Percentiles rank a stretch among this genome's conserved stretches.
Conservation (phyloP, 371 early-diverging fungal species). For the Circinella umbellata region DNA sequence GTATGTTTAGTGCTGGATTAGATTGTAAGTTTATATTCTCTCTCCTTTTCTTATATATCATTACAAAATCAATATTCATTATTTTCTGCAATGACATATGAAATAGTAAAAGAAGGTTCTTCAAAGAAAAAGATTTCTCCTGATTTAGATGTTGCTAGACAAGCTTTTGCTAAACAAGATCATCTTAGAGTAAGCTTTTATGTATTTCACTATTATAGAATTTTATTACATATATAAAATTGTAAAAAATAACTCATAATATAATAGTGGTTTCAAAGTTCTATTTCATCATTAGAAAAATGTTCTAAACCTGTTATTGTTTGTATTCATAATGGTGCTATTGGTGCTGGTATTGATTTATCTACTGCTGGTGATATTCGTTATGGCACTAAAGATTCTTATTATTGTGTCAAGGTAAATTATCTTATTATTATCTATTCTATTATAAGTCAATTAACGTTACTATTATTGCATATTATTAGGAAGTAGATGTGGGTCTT, state of each 20-base stretch:
- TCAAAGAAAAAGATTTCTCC: conserved; percentile 1
- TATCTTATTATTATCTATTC: not conserved
- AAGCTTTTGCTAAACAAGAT: not conserved
- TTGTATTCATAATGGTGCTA: conserved; percentile 85
- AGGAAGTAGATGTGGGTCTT: conserved; percentile 90
- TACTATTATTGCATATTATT: too few species aligned
- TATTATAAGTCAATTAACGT: too few species aligned
- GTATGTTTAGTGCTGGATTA: conserved; percentile 86
- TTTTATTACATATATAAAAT: too few species aligned
- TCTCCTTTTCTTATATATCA: too few species aligned
- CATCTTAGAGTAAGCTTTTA: not conserved
- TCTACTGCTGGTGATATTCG: conserved; percentile 92
- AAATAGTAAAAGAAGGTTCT: not conserved
- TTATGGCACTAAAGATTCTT: conserved; percentile 78
- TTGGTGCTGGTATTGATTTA: conserved; percentile 91
- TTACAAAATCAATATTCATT: too few species aligned
- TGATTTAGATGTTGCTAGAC: conserved; percentile 4
- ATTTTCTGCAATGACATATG: not conserved
- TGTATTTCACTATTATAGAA: not conserved
- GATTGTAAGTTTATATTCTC: conserved; percentile 65
- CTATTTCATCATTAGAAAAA: not conserved
- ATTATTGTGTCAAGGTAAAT: conserved; percentile 80
- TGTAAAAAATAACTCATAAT: not conserved
- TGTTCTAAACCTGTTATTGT: conserved; percentile 76
- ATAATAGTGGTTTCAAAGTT: not conserved